Conservation (phyloP, 805 yeast genomes). For the Kregervanrija fluxuum region DNA sequence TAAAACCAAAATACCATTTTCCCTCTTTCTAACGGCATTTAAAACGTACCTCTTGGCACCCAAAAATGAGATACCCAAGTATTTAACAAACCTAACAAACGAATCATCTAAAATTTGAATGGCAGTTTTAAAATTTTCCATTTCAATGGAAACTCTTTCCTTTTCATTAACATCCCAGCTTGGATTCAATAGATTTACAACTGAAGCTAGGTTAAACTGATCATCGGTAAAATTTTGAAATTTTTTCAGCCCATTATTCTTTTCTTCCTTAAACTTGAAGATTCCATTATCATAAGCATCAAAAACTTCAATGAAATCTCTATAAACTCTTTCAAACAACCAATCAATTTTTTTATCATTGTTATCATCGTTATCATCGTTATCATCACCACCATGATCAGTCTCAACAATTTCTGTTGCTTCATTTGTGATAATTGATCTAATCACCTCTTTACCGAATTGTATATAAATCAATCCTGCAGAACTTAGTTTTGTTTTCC, state of each 20-base stretch:
- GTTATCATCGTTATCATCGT: constrained; percentile 26
- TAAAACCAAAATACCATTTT: constrained; percentile 65
- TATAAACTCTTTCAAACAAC: constrained; percentile 67
- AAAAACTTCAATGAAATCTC: constrained; percentile 77
- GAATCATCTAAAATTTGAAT: constrained; percentile 73
- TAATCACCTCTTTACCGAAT: constrained; percentile 62
- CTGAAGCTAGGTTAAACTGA: constrained; percentile 64
- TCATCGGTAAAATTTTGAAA: constrained; percentile 59
- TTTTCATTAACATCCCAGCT: constrained; percentile 64
- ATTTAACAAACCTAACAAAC: constrained; percentile 56
- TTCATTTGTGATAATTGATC: constrained; percentile 35
- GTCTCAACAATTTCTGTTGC: not conserved
- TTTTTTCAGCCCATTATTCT: no score
- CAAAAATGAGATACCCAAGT: constrained; percentile 78
- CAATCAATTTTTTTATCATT: constrained; percentile 41
- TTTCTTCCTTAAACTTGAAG: constrained; percentile 43
- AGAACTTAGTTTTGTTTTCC: constrained; percentile 71
- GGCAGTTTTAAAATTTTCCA: constrained; percentile 52
- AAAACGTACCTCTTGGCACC: constrained; percentile 76
- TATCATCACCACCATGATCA: constrained; percentile 3
- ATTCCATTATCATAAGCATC: constrained; percentile 96
- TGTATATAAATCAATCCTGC: constrained; percentile 90
- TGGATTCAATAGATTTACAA: constrained; percentile 75
- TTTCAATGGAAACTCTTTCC: constrained; percentile 42
- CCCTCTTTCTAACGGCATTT: constrained; percentile 53